Evolutionary conservation across 169 alveolate species (phyloP), one percentile per base, ranked within the genome.

Genomic region (Neospora caninum): DNA sequence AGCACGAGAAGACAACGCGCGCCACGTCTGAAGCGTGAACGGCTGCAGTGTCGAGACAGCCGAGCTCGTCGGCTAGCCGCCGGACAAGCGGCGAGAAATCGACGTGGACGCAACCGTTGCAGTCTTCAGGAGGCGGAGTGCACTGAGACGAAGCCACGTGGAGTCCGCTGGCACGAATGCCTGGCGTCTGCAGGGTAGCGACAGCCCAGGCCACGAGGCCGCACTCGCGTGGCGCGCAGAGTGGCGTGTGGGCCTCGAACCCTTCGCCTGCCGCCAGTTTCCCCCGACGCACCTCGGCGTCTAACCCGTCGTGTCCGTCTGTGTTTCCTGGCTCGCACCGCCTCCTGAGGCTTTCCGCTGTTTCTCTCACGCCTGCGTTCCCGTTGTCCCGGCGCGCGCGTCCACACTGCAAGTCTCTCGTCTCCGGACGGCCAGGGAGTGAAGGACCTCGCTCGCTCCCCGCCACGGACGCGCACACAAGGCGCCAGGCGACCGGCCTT

Each of bases 121-220:
- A 27, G 73, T 22, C 73, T 1, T 49, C 58, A 49, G 34, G 73
- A 64, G 31, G 31, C 73, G 31, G n/a, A 64, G 64, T 18, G 64
- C 64, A 53, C 27, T 18, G 64, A 7, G 64, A 18, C 7, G 73
- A 64, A 27, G 73, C 20, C 73, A 4, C 73, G 73, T 27, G 34
- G 73, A 16, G n/a, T 9, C 73, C 7, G 73, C 73, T 29, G 73
- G 34, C 1, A n/a, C 86, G 22, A 20, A 20, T 0, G 86, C 39
- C 42, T 16, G 86, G 86, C 45, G 49, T 38, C 86, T 78, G 86
- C 29, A 78, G 45, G 10, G 41, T 6, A 4, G 86, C 86, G 45
- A 78, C 45, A 2, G 86, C 86, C 86, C 86, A 78, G 20, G 86
- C 86, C 7, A 78, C 31, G 45, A 78, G 86, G 29, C 86, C 86